Percentiles rank a stretch among this genome's conserved stretches.
Evolutionary conservation across 306 rosid genomes (phyloP).

Genomic region (Arachis hypogaea): DNA sequence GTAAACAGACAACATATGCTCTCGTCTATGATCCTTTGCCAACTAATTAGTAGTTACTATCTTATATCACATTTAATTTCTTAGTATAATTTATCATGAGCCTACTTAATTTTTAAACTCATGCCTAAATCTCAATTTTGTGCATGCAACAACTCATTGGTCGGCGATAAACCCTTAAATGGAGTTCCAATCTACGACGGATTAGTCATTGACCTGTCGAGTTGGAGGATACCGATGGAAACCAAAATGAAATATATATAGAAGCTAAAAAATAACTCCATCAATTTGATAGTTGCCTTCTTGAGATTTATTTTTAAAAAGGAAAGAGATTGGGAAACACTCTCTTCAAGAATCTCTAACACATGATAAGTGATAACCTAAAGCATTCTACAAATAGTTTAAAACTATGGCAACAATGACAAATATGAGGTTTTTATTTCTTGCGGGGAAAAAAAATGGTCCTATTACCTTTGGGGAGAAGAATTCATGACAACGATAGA

Average conservation of each 20-base stretch:
- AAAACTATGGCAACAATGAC: neutral
- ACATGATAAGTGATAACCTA: too few relatives aligned
- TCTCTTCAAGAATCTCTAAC: too few relatives aligned
- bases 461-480: neutral
- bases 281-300: neutral
- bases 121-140: neutral
- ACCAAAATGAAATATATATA: too few relatives aligned
- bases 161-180: too few relatives aligned
- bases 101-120: neutral
- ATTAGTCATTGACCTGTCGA: too few relatives aligned
- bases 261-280: neutral
- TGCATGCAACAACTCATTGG: neutral
- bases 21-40: neutral
- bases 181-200: too few relatives aligned
- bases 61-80: neutral
- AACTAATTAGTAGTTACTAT: neutral
- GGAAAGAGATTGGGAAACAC: too few relatives aligned
- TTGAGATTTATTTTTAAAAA: neutral
- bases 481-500: neutral
- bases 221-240: too few relatives aligned
- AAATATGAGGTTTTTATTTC: neutral
- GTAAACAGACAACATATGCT: constrained; percentile 5
- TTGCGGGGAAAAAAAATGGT: neutral
- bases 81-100: neutral
- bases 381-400: neutral